Evolutionary conservation across 306 rosid species (phyloP).

Genomic region (Cucumis cinereus): DNA sequence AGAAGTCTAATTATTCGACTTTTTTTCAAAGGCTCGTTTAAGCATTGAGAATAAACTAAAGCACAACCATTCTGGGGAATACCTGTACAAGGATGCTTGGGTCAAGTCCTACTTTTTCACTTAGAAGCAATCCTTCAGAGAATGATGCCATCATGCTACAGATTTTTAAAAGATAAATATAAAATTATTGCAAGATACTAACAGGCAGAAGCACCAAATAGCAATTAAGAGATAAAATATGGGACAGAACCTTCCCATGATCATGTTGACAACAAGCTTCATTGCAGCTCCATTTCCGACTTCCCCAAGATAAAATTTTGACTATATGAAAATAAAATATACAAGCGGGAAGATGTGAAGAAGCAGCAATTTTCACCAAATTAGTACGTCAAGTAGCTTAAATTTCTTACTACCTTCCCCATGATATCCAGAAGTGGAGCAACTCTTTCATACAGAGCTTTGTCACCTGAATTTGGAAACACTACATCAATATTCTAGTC

Average conservation of each 20-base stretch:
- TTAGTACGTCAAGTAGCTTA: neutral
- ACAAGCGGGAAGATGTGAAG: neutral
- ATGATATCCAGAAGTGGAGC: constrained; percentile 67
- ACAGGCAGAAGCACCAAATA: neutral
- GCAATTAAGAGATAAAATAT: neutral
- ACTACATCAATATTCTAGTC: constrained; percentile 12
- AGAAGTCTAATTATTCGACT: neutral
- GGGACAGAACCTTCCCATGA: constrained; percentile 77
- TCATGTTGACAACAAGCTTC: constrained; percentile 95
- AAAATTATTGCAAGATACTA: neutral
- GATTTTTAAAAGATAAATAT: constrained; percentile 4
- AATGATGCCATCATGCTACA: constrained; percentile 96
- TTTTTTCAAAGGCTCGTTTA: neutral
- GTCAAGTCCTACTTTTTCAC: constrained; percentile 83
- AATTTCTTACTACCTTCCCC: constrained; percentile 62
- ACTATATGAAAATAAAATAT: neutral
- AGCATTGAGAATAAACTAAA: neutral
- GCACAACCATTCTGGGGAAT: constrained; percentile 1
- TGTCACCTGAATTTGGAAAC: constrained; percentile 58
- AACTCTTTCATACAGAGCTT: constrained; percentile 49
- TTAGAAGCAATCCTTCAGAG: constrained; percentile 89
- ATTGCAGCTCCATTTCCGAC: constrained; percentile 94
- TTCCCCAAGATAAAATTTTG: constrained; percentile 60
- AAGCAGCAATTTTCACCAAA: neutral
- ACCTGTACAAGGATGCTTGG: constrained; percentile 81